Percentiles rank a stretch among this genome's conserved stretches.
Evolutionary conservation across 2,329 filamentous ascomycete species (phyloP).

Genomic region (Fusarium pseudoanthophilum): DNA sequence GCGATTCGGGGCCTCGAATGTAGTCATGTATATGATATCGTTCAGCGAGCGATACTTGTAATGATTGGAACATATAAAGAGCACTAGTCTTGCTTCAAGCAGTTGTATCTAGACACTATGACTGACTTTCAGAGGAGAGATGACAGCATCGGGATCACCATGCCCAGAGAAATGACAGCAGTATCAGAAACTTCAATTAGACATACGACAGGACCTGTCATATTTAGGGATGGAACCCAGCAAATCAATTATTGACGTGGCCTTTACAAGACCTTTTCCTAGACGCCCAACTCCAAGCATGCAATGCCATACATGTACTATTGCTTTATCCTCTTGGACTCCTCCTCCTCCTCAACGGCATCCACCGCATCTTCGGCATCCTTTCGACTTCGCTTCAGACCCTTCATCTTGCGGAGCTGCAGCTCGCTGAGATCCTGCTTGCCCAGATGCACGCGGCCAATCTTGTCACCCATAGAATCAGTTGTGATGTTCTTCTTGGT

Average conservation of each 20-base stretch:
- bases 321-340: slow-evolving; percentile 52
- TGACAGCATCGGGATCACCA: not conserved
- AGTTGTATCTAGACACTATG: not conserved
- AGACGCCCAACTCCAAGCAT: slow-evolving; percentile 49
- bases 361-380: slow-evolving; percentile 61
- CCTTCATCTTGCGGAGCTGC: slow-evolving; percentile 99
- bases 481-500: slow-evolving; percentile 97
- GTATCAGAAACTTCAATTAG: not conserved
- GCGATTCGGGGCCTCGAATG: not conserved
- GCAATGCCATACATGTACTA: slow-evolving; percentile 39
- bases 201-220: not conserved
- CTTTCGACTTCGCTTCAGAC: slow-evolving; percentile 84
- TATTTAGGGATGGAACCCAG: slow-evolving; percentile 19
- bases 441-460: slow-evolving; percentile 90
- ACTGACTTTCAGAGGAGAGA: not conserved
- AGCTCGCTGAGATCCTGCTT: slow-evolving; percentile 87
- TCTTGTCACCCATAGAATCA: slow-evolving; percentile 94
- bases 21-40: not conserved
- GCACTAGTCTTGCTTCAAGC: not conserved
- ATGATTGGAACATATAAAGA: not conserved
- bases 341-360: slow-evolving; percentile 54
- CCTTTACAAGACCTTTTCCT: slow-evolving; percentile 44
- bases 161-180: not conserved
- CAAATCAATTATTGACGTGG: slow-evolving; percentile 46
- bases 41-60: not conserved